A percentile compares a stretch with the other conserved stretches of the same genome.
phyloP scores from a whole-genome alignment of 805 yeast genomes.

The Clavispora phyllophila region DNA sequence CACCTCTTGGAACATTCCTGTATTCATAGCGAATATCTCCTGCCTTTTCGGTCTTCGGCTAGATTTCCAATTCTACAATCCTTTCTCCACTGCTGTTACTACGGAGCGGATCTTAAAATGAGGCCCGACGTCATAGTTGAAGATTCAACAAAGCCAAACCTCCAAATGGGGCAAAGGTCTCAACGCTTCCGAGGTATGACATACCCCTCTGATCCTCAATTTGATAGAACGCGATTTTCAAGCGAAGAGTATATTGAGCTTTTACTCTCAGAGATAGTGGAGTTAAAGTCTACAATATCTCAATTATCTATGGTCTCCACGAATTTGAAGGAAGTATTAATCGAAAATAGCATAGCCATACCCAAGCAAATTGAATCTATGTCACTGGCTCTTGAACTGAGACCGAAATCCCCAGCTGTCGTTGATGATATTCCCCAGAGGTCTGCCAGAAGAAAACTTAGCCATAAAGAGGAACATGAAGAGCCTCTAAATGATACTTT shows the following conservation, averaged over 20 bases:
- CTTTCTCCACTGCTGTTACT: neutral
- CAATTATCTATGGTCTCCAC: neutral
- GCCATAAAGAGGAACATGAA: neutral
- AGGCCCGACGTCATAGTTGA: neutral
- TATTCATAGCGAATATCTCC: neutral
- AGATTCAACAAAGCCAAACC: neutral
- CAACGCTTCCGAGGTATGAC: constrained; percentile 3
- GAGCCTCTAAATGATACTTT: constrained; percentile 1
- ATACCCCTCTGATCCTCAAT: constrained; percentile 32
- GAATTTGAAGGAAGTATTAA: constrained; percentile 3
- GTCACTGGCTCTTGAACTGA: neutral
- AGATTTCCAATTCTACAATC: neutral
- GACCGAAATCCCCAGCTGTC: neutral
- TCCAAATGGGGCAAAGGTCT: neutral
- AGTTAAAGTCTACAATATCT: constrained; percentile 20
- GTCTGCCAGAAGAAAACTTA: constrained; percentile 18
- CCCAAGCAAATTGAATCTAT: constrained; percentile 10
- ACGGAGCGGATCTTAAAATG: neutral
- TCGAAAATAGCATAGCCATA: constrained; percentile 1
- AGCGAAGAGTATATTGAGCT: constrained; percentile 31
- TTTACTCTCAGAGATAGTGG: constrained; percentile 31
- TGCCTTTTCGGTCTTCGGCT: neutral
- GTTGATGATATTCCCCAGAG: constrained; percentile 21
- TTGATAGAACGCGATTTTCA: constrained; percentile 26
- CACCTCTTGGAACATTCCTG: neutral